A percentile compares a stretch with the other conserved stretches of the same genome.
Conservation (phyloP, 2,329 filamentous ascomycete genomes). For the Penicillium sp. region DNA sequence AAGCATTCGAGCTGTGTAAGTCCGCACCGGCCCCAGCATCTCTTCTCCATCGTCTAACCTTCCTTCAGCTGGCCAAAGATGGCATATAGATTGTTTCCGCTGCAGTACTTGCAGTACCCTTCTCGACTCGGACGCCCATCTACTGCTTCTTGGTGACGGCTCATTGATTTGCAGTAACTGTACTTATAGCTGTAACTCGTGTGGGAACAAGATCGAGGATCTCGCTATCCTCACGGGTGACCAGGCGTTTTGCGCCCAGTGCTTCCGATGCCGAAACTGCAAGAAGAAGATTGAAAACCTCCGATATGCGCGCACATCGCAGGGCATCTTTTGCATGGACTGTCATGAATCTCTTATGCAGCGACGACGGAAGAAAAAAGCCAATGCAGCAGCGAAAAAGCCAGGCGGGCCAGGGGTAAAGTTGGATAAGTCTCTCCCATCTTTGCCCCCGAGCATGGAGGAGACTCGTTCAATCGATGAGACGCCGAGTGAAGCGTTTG, state of each 20-base stretch:
- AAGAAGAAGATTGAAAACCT: slow-evolving; percentile 99
- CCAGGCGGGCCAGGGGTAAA: slow-evolving; percentile 59
- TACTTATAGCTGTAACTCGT: slow-evolving; percentile 97
- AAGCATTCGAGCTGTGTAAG: slow-evolving; percentile 94
- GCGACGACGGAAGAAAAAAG: slow-evolving; percentile 77
- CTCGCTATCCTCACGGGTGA: slow-evolving; percentile 96
- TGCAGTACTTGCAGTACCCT: slow-evolving; percentile 95
- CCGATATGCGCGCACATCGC: slow-evolving; percentile 93
- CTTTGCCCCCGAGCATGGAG: slow-evolving; percentile 75
- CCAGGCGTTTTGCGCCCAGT: slow-evolving; percentile 95
- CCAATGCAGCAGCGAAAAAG: slow-evolving; percentile 58
- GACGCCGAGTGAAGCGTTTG: slow-evolving; percentile 64
- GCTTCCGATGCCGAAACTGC: slow-evolving; percentile 96
- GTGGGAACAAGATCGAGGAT: slow-evolving; percentile 97
- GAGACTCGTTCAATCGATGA: slow-evolving; percentile 65
- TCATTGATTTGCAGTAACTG: slow-evolving; percentile 99
- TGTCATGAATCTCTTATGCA: slow-evolving; percentile 98
- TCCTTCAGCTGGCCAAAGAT: slow-evolving; percentile 81
- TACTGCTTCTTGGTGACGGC: slow-evolving; percentile 93
- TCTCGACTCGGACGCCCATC: slow-evolving; percentile 96
- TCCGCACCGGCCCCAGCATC: slow-evolving; percentile 4
- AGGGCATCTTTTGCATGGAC: slow-evolving; percentile 99
- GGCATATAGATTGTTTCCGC: slow-evolving; percentile 98
- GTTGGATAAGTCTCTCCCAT: slow-evolving; percentile 89
- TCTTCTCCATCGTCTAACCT: slow-evolving; percentile 25